Evolutionary conservation across 2,329 filamentous ascomycete genomes (phyloP).

Genomic region (Pezicula radicicola): DNA sequence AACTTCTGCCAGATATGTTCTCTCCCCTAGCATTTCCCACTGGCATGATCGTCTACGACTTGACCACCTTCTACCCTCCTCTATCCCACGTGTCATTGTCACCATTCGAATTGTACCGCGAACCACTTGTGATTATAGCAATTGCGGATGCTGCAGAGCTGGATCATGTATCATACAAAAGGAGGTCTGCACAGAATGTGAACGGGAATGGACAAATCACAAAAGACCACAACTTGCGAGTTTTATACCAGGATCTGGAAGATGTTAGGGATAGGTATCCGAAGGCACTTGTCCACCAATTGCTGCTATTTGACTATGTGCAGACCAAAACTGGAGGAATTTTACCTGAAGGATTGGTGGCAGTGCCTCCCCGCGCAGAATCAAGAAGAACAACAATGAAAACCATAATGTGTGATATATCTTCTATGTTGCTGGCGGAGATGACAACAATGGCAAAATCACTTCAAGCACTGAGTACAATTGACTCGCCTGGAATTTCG

Average conservation of each 20-base stretch:
- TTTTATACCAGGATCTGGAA: conserved; percentile 65
- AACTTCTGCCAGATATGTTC: conserved; percentile 71
- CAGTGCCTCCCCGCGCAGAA: conserved; percentile 65
- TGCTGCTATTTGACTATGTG: conserved; percentile 76
- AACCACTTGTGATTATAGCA: conserved; percentile 79
- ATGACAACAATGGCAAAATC: conserved; percentile 72
- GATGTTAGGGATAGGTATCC: conserved; percentile 70
- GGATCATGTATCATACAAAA: conserved; percentile 51
- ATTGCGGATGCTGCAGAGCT: conserved; percentile 79
- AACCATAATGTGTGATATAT: conserved; percentile 76
- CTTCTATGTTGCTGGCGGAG: conserved; percentile 69
- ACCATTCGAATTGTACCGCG: conserved; percentile 87
- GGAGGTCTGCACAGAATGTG: conserved; percentile 49
- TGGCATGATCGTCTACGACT: conserved; percentile 84
- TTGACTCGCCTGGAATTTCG: conserved; percentile 70
- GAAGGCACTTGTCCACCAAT: conserved; percentile 72
- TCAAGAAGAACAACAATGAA: conserved; percentile 78
- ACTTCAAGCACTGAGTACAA: conserved; percentile 67
- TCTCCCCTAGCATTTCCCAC: conserved; percentile 84
- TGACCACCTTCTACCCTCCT: conserved; percentile 77
- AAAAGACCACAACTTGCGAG: conserved; percentile 54
- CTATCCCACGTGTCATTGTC: conserved; percentile 75
- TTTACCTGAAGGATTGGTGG: conserved; percentile 65
- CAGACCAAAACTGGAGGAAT: conserved; percentile 44
- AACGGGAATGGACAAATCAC: conserved; percentile 44